Percentiles rank a stretch among this genome's conserved stretches.
These are phyloP conservation scores for Monosporozyma aerobia DNA, from an alignment of 805 yeast species.

Conservation along the genomic window DNA sequence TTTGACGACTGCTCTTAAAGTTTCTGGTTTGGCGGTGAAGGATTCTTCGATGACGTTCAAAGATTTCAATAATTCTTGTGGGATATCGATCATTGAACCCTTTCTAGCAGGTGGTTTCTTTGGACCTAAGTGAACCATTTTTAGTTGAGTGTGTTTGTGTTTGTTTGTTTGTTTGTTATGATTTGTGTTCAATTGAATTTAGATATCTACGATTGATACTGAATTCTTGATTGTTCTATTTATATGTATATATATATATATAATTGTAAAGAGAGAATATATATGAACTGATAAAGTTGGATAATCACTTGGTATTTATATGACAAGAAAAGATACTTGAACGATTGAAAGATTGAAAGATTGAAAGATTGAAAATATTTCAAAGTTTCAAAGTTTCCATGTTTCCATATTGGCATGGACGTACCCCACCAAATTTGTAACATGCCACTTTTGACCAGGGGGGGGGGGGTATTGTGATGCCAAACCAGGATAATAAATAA, in stretches of 20 bases:
- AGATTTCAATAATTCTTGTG: conserved; percentile 50
- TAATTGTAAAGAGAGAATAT: too few species aligned
- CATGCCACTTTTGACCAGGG: too few species aligned
- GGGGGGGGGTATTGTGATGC: too few species aligned
- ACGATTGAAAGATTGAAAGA: too few species aligned
- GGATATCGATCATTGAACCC: conserved; percentile 57
- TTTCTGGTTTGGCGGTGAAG: conserved; percentile 53
- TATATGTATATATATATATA: too few species aligned
- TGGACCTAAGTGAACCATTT: conserved; percentile 77
- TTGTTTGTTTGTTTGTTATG: background rate
- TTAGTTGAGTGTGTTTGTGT: background rate
- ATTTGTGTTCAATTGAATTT: background rate
- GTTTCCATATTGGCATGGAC: too few species aligned
- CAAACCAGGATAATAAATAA: too few species aligned
- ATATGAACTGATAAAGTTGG: conserved; percentile 16
- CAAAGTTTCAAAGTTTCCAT: too few species aligned
- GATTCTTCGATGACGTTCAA: conserved; percentile 47
- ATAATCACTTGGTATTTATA: too few species aligned
- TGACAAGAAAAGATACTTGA: too few species aligned
- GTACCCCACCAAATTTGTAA: too few species aligned
- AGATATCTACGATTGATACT: background rate
- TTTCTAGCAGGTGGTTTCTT: conserved; percentile 70
- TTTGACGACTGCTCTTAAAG: conserved; percentile 52
- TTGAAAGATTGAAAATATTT: too few species aligned
- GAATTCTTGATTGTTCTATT: background rate